phyloP scores from a whole-genome alignment of 176 grass and related monocot genomes.

The Chrysopogon serrulatus region DNA sequence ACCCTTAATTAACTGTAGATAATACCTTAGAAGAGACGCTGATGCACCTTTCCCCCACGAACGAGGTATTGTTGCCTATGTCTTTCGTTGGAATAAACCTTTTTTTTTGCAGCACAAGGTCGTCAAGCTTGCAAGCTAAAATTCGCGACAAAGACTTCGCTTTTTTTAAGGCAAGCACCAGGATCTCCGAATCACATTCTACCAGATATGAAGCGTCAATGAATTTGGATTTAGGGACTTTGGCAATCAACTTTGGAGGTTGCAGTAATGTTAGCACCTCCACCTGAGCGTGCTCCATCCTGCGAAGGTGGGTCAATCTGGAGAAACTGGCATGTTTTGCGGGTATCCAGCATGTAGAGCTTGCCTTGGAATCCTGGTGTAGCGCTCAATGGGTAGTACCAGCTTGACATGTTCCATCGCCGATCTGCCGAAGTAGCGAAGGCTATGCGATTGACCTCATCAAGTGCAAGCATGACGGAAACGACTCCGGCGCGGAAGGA shows the following conservation, averaged over 20 bases:
- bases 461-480: not conserved
- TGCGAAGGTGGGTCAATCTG: too few relatives aligned
- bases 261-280: too few relatives aligned
- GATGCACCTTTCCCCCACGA: not conserved
- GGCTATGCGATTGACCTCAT: not conserved
- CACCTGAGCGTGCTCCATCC: too few relatives aligned
- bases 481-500: not conserved
- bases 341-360: too few relatives aligned
- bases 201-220: not conserved
- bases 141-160: not conserved
- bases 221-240: not conserved
- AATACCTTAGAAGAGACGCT: not conserved
- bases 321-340: too few relatives aligned
- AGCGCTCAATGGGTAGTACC: not conserved
- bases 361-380: too few relatives aligned
- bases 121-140: not conserved
- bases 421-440: not conserved
- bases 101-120: not conserved
- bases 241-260: not conserved
- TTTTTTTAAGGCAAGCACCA: not conserved
- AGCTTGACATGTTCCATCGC: not conserved
- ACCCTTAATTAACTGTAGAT: not conserved
- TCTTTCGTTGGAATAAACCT: not conserved
- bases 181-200: not conserved
- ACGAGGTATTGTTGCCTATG: not conserved